Base-by-base conservation (phyloP, 2,329 filamentous ascomycete genomes). In the Phyllosticta citrichinensis region DNA sequence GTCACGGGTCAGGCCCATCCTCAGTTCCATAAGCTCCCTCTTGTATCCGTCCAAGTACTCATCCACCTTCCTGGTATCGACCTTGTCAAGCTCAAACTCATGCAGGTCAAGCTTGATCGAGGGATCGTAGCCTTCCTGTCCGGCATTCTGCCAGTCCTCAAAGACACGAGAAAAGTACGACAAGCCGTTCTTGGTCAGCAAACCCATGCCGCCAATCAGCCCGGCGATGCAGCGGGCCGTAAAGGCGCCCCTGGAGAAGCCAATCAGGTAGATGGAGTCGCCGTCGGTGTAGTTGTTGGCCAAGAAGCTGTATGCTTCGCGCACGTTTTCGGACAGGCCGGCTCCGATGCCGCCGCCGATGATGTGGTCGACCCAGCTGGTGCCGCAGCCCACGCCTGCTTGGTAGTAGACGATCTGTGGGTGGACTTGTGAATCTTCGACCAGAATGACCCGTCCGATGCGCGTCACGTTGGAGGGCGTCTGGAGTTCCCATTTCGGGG, bases 281-380 rank as follows among this genome's bases (percentile, higher is more conserved):
- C 81, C 81, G 58, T 79, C 77, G 59, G 77, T 76, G 66, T 85
- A 86, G 70, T 86, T 87, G 65, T 81, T 79, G 60, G 82, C 84
- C 2, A 86, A 73, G 66, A 85, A 87, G 4, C 80, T 77, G 67
- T 87, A 87, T 1, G 83, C 81, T 68, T 86, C 83, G 12, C 83
- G 79, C 58, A 87, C 79, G 61, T 87, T 73, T 62, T 72, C 72
- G 11, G 66, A 66, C 5, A 76, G 64, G 2, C 74, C 74, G 8
- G 57, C 60, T 5, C 67, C 68, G 14, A 63, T 65, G n/a, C 56
- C 64, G n/a, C 68, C 68, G 58, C 63, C 60, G 14, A 60, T 55
- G 25, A 64, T 55, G 22, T 63, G 59, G 30, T 68, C 65, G 17
- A 57, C 4, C 17, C 59, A 22, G 17, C 55, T 59, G 27, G 57